phyloP scores from a whole-genome alignment of 2,329 filamentous ascomycete species.

The Ophiostoma australiae region DNA sequence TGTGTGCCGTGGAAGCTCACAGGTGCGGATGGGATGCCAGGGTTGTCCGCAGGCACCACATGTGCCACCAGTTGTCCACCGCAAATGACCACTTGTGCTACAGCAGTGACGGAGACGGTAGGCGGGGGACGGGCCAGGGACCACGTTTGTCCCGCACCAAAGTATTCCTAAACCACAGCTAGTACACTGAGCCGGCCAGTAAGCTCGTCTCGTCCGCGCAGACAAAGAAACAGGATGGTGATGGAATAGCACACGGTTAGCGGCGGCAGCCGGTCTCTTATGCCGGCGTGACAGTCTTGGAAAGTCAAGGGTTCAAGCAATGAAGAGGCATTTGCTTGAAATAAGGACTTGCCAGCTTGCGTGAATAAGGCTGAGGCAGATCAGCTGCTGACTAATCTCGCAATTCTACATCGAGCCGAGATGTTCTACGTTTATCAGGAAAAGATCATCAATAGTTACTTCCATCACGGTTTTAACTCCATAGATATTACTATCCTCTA shows the following conservation, averaged over 20 bases:
- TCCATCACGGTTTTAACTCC: too few species aligned
- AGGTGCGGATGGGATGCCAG: background rate
- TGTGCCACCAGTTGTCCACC: background rate
- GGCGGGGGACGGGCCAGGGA: slow-evolving; percentile 11
- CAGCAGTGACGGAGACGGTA: background rate
- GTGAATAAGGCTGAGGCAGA: background rate
- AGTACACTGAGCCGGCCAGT: background rate
- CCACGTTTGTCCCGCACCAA: slow-evolving; percentile 5
- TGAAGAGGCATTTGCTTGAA: background rate
- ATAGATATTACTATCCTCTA: too few species aligned
- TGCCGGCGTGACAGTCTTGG: background rate
- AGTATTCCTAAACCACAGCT: background rate
- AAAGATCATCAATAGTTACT: too few species aligned
- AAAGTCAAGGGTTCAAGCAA: background rate
- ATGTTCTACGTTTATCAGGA: too few species aligned
- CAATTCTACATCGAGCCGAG: background rate
- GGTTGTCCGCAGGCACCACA: slow-evolving; percentile 8
- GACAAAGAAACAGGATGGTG: background rate
- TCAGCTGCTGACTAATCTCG: background rate
- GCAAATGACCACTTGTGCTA: background rate
- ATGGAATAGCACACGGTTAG: background rate
- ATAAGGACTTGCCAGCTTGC: background rate
- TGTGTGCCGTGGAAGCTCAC: background rate
- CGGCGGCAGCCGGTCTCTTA: background rate
- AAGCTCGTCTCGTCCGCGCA: background rate